Base-by-base conservation (phyloP, 2,329 filamentous ascomycete species). In the Periconia sp. region DNA sequence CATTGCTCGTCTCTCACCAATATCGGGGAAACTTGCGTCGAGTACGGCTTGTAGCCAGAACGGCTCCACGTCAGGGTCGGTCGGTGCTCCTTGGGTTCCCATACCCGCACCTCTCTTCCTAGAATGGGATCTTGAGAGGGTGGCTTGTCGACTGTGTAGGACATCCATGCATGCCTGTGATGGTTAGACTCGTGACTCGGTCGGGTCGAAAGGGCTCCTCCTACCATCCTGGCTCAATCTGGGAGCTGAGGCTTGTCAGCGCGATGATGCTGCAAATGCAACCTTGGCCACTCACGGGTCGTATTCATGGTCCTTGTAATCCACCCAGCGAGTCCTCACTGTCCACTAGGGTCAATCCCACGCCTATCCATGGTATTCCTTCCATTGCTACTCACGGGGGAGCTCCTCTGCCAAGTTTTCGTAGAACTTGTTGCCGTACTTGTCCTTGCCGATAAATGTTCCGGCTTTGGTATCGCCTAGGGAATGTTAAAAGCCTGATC, bases 241-340 rank as follows among this genome's bases (percentile, higher is more conserved):
- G 91, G 54, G 85, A 85, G 58, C 86, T 89, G 61, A 55, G 41
- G 63, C 69, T 19, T 3, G 64, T 84, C 75, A 77, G 74, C 57
- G n/a, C 27, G 6, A 27, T 15, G 35, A 43, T 18, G 31, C 9
- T 41, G 37, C 40, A 18, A n/a, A 27, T 35, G 17, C n/a, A 20
- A 23, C 18, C 30, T 35, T 41, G 14, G 37, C 20, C 45, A 72
- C 85, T 65, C 81, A 89, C 84, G 90, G 81, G 68, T 94, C 90
- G 72, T 82, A 90, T 76, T 97, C 91, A 67, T 90, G 82, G 76
- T 90, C 83, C 79, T 91, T 93, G 82, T 95, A 99, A 77, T 97
- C 92, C 60, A 99, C 90, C 94, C 95, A 99, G 82, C 92, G 86
- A 65, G 92, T 97, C 70, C 93, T 89, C 68, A 97, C 92, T 94